phyloP scores from a whole-genome alignment of 192 early-diverging fungal genomes.

The Chytriomyces confervae region DNA sequence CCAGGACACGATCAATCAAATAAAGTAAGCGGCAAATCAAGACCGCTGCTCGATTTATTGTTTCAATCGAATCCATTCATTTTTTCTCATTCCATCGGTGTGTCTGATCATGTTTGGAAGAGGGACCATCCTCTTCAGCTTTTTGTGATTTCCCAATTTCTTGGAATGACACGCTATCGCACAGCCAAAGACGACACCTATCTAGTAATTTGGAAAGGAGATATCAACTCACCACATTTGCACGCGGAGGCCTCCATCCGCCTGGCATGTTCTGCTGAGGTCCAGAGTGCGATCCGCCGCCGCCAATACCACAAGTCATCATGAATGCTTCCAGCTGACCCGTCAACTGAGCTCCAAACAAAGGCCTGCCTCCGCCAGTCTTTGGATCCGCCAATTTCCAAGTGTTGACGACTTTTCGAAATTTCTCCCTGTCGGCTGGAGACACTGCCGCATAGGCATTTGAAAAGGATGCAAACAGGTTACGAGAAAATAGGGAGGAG shows the following conservation, averaged over 20 bases:
- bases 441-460: slow-evolving; percentile 78
- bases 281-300: not conserved
- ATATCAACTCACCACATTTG: too few species aligned
- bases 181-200: not conserved
- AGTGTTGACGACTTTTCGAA: slow-evolving; percentile 79
- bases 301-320: not conserved
- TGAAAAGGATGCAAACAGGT: slow-evolving; percentile 76
- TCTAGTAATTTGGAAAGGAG: not conserved
- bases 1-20: too few species aligned
- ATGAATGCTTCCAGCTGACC: slow-evolving; percentile 17
- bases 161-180: not conserved
- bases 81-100: not conserved
- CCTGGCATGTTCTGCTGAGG: not conserved
- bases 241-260: too few species aligned
- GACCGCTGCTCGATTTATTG: too few species aligned
- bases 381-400: slow-evolving; percentile 68
- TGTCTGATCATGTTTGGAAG: not conserved
- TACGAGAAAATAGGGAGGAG: slow-evolving; percentile 70
- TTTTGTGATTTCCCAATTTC: not conserved
- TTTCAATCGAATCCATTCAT: too few species aligned
- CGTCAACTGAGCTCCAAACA: slow-evolving; percentile 22
- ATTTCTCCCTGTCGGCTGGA: slow-evolving; percentile 64
- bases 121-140: not conserved
- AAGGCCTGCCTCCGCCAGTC: not conserved
- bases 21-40: too few species aligned